Evolutionary conservation across 1,139 yeast species (phyloP), one percentile per base, ranked within the genome.

Genomic region (Zygosaccharomyces sapae): DNA sequence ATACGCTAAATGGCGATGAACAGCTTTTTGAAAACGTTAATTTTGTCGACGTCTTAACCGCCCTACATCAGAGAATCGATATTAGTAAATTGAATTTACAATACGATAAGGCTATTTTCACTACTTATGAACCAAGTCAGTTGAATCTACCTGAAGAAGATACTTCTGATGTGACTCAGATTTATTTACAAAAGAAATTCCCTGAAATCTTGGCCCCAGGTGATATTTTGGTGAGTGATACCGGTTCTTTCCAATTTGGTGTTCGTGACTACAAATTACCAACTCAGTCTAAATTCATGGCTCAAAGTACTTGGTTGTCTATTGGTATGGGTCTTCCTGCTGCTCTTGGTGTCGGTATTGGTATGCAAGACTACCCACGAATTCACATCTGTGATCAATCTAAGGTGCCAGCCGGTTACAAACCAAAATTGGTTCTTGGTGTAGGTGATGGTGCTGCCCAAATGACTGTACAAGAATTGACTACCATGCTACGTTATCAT

Each of bases 391-490:
- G 24, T 20, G 47, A 50, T 16, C 27, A 43, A 8, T 35, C 34
- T 4, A 41, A 47, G 8, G 42, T 51, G n/a, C 72, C 72, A 6
- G 51, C 61, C 12, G 61, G 69, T 5, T 78, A 83, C 40, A 34
- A 46, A 22, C 66, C 65, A 30, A 76, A 95, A 54, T 75, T 86
- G 19, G 68, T 86, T 13, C 70, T 88, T 7, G 71, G 86, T 25
- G 89, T 85, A 70, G 96, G 96, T 43, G 96, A 89, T 62, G 96
- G 96, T 2, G 82, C 94, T 6, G 88, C 95, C 1, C 95, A 86
- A 68, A 85, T 88, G 95, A 86, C 96, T 1, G 75, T 83, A 41
- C 90, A 84, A 66, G 96, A 88, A 64, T 68, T 87, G 42, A 79
- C 92, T 1, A 79, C 87, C 22, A 81, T 76, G 62, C 67, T 84